These are phyloP conservation scores for Podila epicladia DNA, from an alignment of 192 early-diverging fungal genomes.

Conservation along the genomic window DNA sequence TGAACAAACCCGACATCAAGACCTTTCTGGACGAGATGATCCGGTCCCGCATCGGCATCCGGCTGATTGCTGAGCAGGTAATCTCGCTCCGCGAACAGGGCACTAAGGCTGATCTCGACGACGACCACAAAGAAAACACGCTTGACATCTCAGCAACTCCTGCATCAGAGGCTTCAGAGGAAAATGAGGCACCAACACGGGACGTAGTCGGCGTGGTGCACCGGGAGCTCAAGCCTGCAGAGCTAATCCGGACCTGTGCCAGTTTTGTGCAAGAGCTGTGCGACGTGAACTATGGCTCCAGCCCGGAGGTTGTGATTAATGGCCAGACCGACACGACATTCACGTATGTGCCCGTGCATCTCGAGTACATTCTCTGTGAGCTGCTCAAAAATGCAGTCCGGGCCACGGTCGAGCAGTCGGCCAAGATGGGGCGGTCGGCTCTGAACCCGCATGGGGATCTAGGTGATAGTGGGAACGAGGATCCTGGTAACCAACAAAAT, in stretches of 20 bases:
- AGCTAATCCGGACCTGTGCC: conserved; percentile 74
- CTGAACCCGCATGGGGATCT: conserved; percentile 6
- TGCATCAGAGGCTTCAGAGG: not conserved
- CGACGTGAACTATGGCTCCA: conserved; percentile 89
- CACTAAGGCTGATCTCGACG: conserved; percentile 20
- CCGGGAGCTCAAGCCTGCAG: conserved; percentile 71
- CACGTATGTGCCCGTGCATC: conserved; percentile 90
- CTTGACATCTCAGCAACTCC: too few species aligned
- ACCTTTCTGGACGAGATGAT: conserved; percentile 90
- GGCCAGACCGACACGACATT: conserved; percentile 74
- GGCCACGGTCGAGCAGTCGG: conserved; percentile 82
- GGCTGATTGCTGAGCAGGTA: conserved; percentile 94
- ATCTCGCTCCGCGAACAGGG: conserved; percentile 74
- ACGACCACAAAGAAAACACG: not conserved
- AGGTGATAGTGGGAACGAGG: too few species aligned
- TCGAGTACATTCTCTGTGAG: conserved; percentile 96
- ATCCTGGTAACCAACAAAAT: too few species aligned
- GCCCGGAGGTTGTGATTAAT: conserved; percentile 76
- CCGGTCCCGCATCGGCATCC: conserved; percentile 88
- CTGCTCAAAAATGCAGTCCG: conserved; percentile 89
- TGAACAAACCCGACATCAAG: conserved; percentile 73
- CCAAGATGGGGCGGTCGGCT: conserved; percentile 50
- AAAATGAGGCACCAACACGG: not conserved
- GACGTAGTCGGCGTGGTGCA: conserved; percentile 85
- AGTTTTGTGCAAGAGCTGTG: conserved; percentile 86